Evolutionary conservation across 768 basidiomycete species (phyloP).

Genomic region (Lentinula raphanica): DNA sequence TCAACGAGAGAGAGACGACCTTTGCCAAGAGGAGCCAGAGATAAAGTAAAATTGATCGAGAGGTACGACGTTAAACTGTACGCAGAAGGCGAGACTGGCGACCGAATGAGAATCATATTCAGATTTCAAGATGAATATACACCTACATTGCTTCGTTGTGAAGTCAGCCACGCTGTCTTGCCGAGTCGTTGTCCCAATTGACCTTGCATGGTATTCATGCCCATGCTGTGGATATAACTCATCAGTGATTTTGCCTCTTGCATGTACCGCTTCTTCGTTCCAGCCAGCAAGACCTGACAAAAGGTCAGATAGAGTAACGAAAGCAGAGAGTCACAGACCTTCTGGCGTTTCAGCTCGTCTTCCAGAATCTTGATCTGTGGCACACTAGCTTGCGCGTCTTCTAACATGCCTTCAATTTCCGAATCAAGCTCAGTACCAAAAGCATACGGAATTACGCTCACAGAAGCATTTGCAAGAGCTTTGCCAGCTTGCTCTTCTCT

Average conservation of each 20-base stretch:
- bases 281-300: conserved; percentile 29
- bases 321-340: conserved; percentile 29
- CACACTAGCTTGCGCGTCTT: conserved; percentile 66
- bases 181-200: conserved; percentile 38
- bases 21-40: not conserved
- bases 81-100: conserved; percentile 4
- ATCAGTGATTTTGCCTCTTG: conserved; percentile 81
- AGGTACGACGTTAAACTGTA: not conserved
- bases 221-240: conserved; percentile 63
- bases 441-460: conserved; percentile 21
- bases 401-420: conserved; percentile 46
- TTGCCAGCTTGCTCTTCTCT: conserved; percentile 72
- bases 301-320: not conserved
- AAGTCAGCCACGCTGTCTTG: conserved; percentile 5
- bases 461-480: conserved; percentile 37
- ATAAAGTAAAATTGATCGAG: not conserved
- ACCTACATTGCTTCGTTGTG: conserved; percentile 6
- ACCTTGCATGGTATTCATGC: conserved; percentile 57
- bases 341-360: conserved; percentile 56
- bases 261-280: conserved; percentile 57
- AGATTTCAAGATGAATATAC: not conserved
- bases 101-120: not conserved
- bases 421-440: not conserved
- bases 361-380: conserved; percentile 61
- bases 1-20: not conserved